Evolutionary conservation across 2,329 filamentous ascomycete genomes (phyloP), one percentile per base, ranked within the genome.

Genomic region (Fusarium longipes): DNA sequence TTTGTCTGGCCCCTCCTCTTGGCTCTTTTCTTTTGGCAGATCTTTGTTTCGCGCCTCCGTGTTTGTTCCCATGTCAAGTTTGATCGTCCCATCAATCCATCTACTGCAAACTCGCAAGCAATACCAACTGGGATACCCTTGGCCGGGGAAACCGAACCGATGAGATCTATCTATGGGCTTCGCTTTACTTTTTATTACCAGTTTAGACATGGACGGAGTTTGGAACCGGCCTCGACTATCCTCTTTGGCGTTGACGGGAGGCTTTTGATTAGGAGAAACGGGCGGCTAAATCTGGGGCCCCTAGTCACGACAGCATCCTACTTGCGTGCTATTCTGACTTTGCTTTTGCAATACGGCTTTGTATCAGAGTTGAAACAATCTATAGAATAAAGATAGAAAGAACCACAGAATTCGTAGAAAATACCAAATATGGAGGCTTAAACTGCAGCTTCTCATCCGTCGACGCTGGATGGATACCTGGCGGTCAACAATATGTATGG

Each of bases 211-310:
- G 33, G 29, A 43, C 38, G 25, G 25, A 45, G 39, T 35, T 33
- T 35, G 12, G 32, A 29, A 27, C 20, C 32, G 20, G 51, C 25
- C 27, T 22, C 29, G 35, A 20, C 24, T 25, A n/a, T 39, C 29
- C 30, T 38, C 35, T 48, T 49, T 42, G 49, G 50, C 49, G 42
- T 32, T 24, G 50, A 44, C 59, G 64, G 45, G 24, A 55, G 35
- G 36, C 33, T 43, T 27, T 63, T 51, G 58, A 32, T 35, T 52
- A 63, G 33, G 35, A 36, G 29, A 54, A 68, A 45, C 54, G 54
- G 60, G 50, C 66, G 63, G 66, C 24, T 68, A 69, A 68, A 56
- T 66, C 62, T 68, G 65, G 65, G 66, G 65, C 65, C 9, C 22
- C 5, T 7, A 29, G 52, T 44, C 22, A 24, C 39, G 35, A 38